phyloP scores from a whole-genome alignment of 2,329 filamentous ascomycete genomes.

The Apiospora saccharicola region DNA sequence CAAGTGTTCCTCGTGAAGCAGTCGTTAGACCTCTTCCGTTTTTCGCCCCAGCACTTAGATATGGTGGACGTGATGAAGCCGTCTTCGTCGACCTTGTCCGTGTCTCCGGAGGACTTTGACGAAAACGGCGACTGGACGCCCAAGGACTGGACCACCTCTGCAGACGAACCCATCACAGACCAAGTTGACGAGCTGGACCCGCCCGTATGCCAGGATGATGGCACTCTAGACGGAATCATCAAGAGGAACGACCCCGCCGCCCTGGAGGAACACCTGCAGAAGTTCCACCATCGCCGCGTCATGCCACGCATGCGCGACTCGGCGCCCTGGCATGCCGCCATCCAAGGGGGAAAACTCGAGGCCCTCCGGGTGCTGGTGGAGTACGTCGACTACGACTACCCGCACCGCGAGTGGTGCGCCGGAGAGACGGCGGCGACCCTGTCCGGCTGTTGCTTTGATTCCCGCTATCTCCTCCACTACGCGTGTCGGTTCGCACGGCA shows the following conservation, averaged over 20 bases:
- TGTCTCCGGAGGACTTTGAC: too few relatives aligned
- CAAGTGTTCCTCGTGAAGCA: too few relatives aligned
- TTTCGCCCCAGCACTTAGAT: not conserved
- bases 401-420: not conserved
- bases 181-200: not conserved
- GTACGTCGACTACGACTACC: not conserved
- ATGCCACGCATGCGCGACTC: not conserved
- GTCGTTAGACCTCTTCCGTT: not conserved
- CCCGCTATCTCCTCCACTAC: not conserved
- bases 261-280: not conserved
- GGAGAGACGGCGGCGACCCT: too few relatives aligned
- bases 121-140: too few relatives aligned
- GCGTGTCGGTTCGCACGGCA: not conserved
- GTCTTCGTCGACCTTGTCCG: too few relatives aligned
- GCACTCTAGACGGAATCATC: not conserved
- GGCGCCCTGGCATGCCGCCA: not conserved
- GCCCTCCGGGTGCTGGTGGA: not conserved
- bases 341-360: not conserved
- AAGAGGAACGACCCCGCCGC: not conserved
- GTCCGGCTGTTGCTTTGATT: not conserved
- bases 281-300: not conserved
- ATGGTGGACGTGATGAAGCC: too few relatives aligned
- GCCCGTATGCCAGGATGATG: not conserved
- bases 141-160: too few relatives aligned
- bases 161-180: not conserved